Base-by-base conservation (phyloP, 345 rosid species). In the Psidium friedrichsthalianum region DNA sequence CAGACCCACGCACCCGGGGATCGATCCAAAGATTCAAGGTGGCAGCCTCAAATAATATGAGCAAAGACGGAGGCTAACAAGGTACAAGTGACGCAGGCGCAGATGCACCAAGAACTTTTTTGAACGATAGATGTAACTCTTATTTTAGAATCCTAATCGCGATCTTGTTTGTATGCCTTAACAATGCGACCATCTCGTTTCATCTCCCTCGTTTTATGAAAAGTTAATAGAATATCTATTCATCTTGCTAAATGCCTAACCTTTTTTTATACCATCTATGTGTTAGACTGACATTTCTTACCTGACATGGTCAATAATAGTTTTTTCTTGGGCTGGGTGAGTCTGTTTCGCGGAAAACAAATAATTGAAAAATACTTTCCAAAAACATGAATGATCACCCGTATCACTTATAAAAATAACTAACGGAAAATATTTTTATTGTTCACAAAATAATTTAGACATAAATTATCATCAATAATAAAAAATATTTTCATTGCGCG, bases 241-340 rank as follows among this genome's bases (percentile, higher is more conserved):
- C 21, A 27, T 27, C 29, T 0, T 6, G 0, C 10, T 0, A 15
- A 0, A 6, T 0, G 1, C 21, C 29, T 61, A 61, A 61, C 0
- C 74, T n/a, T 58, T n/a, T 58, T 58, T 22, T 25, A 1, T 4
- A 1, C n/a, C 29, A 25, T 0, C 0, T 29, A 0, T 0, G 74
- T 29, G 5, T 6, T 27, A 27, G 4, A 29, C 21, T 6, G 29
- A 5, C 69, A 59, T n/a, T 18, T n/a, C 69, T n/a, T 29, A 0
- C 18, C 1, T 2, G 8, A 58, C 4, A 13, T 5, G 16, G 29
- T n/a, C n/a, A 25, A 25, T n/a, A 25, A 25, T 6, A 11, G 1
- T 3, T 29, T 27, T 29, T n/a, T 29, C 42, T 61, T 61, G 0
- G 11, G 74, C 5, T 42, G 44, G 44, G 5, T 42, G 44, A 5